Evolutionary conservation across 108 stramenopile species (phyloP), one percentile per base, ranked within the genome.

Genomic region (Nitzschia putrida): DNA sequence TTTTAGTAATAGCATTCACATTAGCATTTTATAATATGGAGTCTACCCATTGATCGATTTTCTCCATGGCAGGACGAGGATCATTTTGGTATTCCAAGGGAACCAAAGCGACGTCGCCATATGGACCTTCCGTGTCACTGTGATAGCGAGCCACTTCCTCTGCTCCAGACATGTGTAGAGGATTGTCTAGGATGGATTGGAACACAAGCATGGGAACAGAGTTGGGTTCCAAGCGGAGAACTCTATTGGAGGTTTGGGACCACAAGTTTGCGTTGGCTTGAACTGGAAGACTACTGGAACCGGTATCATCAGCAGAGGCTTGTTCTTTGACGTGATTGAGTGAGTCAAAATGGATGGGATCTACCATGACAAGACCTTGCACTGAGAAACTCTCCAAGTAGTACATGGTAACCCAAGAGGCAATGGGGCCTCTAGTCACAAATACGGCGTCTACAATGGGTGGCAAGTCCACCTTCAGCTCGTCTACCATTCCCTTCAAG

Each of bases 141-240:
- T 79, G 78, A 24, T 72, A 54, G 5, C 51, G 29, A 13, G 78
- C 78, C 3, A 79, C 56, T 42, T 24, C 18, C 11, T 47, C 8
- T 3, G 34, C 22, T 26, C 37, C 50, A 11, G 55, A 43, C 9
- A 40, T 22, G 14, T 44, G 25, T 44, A 63, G n/a, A 3, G n/a
- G 8, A 29, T 14, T 12, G 7, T 39, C 9, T 13, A 9, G 55
- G 10, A 47, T 63, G n/a, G 74, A 69, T 14, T 54, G 40, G 0
- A 83, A 8, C 8, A 83, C 70, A 47, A 83, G 45, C 80, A 86
- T 83, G n/a, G 85, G 85, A 41, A 86, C 76, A 3, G 79, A 25
- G 47, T 82, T 82, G 9, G 85, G 68, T 58, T 86, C 85, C 37
- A 86, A 53, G 54, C 72, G 44, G 18, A 86, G 61, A 16, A 49